phyloP scores from a whole-genome alignment of 257 asterid genomes.

The Schizonepeta tenuifolia region DNA sequence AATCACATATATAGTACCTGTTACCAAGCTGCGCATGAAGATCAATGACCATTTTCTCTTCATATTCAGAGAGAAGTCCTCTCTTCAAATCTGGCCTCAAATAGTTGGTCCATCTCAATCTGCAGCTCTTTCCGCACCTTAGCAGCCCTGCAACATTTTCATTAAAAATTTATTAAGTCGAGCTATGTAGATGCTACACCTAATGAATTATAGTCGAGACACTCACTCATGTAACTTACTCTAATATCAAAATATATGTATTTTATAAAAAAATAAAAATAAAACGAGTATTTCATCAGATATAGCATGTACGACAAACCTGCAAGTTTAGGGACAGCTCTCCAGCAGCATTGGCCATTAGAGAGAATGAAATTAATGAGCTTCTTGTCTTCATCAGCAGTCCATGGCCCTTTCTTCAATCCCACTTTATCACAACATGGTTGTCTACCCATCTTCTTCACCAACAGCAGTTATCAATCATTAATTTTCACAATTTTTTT shows the following conservation, averaged over 20 bases:
- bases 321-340: constrained; percentile 87
- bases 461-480: background rate
- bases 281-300: background rate
- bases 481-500: background rate
- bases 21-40: constrained; percentile 91
- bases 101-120: constrained; percentile 86
- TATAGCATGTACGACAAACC: constrained; percentile 39
- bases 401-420: constrained; percentile 92
- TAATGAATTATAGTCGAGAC: background rate
- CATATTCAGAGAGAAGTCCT: constrained; percentile 75
- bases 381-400: constrained; percentile 79
- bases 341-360: constrained; percentile 93
- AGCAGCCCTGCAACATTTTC: constrained; percentile 51
- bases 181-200: background rate
- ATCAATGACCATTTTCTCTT: constrained; percentile 89
- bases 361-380: constrained; percentile 69
- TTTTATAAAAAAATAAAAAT: background rate
- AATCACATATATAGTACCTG: constrained; percentile 45
- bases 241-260: no score
- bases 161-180: background rate
- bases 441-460: constrained; percentile 68
- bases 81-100: constrained; percentile 86
- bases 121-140: constrained; percentile 92
- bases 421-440: constrained; percentile 95
- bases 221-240: no score